Percentiles rank a stretch among this genome's conserved stretches.
Evolutionary conservation across 441 rosid genomes (phyloP).

Genomic region (Macaranga tanarius): DNA sequence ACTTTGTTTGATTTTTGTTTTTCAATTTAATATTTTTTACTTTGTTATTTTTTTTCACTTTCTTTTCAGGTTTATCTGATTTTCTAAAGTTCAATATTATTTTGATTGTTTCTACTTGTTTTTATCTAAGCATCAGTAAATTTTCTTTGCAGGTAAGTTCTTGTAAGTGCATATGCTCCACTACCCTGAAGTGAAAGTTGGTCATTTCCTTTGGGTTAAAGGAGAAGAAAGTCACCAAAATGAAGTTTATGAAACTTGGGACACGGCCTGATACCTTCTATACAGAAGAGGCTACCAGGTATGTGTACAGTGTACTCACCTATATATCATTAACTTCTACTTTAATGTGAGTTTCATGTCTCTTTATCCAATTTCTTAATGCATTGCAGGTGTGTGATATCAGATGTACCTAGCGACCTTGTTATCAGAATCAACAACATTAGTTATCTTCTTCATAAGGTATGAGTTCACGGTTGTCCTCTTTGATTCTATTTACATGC

Average conservation of each 20-base stretch:
- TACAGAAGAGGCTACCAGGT: constrained; percentile 84
- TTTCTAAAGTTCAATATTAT: background rate
- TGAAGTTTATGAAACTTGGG: constrained; percentile 98
- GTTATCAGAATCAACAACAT: constrained; percentile 58
- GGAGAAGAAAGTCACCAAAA: constrained; percentile 32
- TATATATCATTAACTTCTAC: background rate
- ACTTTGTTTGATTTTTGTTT: background rate
- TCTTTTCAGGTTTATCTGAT: background rate
- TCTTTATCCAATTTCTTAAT: background rate
- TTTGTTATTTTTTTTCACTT: background rate
- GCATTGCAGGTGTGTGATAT: constrained; percentile 64
- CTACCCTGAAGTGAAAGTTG: constrained; percentile 8
- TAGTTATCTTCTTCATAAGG: constrained; percentile 80
- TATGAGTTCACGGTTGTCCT: constrained; percentile 27
- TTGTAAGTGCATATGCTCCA: constrained; percentile 22
- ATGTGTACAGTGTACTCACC: too few species aligned
- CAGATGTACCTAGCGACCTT: constrained; percentile 70
- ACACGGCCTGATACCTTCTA: constrained; percentile 86
- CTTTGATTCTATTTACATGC: background rate
- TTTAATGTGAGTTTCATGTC: background rate
- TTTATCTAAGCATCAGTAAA: background rate
- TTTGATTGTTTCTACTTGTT: background rate
- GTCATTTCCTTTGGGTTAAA: constrained; percentile 20
- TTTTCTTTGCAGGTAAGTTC: constrained; percentile 11
- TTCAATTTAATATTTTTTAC: background rate